Base-by-base conservation (phyloP, 1,284 basidiomycete genomes). In the Xerocomus nothofagi region DNA sequence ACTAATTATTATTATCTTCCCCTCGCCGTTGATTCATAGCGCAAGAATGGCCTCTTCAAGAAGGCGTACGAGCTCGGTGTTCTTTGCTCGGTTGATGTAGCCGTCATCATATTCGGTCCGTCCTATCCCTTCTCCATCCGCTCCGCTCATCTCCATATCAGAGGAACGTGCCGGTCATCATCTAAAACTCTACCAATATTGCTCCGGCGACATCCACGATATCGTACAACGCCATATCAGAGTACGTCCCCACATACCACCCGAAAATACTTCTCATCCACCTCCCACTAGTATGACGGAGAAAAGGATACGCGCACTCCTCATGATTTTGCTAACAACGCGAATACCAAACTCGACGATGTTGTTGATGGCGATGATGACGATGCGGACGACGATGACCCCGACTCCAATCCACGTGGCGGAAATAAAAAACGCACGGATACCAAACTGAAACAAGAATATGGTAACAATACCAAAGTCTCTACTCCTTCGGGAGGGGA, bases 31-130 rank as follows among this genome's bases (percentile, higher is more conserved):
- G 52, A 54, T 56, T 54, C 71, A 39, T 34, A 88, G 86, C 78
- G 90, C 60, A 92, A 92, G 74, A 89, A 89, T 53, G 91, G 91
- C 3, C 80, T 93, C 48, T 92, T 93, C 82, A 93, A 93, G 69
- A 93, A 93, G 67, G 91, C 90, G 0, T 91, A 91, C 68, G 91
- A 93, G 71, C 83, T 93, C 39, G 90, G 89, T 29, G 89, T 93
- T 12, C 71, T 81, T 9, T 81, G 80, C 58, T 78, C 75, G 2
- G 79, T 81, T 47, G 80, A 81, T 47, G 79, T 81, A 4, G 80
- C 79, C 1, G 79, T 81, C 57, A 77, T 82, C 59, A 82, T 82
- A 60, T 82, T 82, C 46, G 79, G 80, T 79, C 46, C 42, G 74
- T 62, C 43, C 34, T 18, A 39, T 39, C 38, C 29, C 29, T 18